phyloP scores from a whole-genome alignment of 1,139 yeast species.

The Pichia sp. region DNA sequence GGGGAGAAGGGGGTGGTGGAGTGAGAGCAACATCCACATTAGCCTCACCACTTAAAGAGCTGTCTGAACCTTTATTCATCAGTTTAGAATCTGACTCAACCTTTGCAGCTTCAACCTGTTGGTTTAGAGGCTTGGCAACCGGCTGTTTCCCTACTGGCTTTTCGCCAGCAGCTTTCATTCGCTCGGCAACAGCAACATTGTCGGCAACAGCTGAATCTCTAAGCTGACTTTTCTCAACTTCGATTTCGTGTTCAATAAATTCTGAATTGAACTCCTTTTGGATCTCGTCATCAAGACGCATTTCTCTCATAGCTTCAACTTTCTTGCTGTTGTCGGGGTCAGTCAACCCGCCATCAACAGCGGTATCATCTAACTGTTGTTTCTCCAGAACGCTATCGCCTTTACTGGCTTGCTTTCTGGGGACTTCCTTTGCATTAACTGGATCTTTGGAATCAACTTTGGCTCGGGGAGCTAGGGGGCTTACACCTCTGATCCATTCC shows the following conservation, averaged over 20 bases:
- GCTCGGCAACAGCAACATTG: constrained; percentile 23
- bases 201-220: constrained; percentile 21
- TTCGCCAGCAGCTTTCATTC: constrained; percentile 23
- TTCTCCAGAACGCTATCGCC: not conserved
- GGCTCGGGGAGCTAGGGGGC: constrained; percentile 4
- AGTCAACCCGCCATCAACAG: not conserved
- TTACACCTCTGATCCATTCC: constrained; percentile 47
- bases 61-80: not conserved
- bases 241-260: constrained; percentile 1
- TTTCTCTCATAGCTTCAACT: constrained; percentile 10
- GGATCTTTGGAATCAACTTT: constrained; percentile 13
- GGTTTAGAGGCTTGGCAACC: constrained; percentile 27
- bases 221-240: not conserved
- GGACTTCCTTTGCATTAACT: not conserved
- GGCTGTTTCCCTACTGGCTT: constrained; percentile 27
- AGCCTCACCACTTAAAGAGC: not conserved
- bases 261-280: constrained; percentile 3
- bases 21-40: not conserved
- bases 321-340: constrained; percentile 1
- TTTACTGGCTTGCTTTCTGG: constrained; percentile 7
- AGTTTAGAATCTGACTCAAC: constrained; percentile 8
- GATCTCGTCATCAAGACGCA: constrained; percentile 6
- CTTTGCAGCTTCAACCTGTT: constrained; percentile 18
- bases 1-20: too few species aligned
- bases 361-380: not conserved